phyloP scores from a whole-genome alignment of 2,329 filamentous ascomycete genomes.

The Fusarium armeniacum region DNA sequence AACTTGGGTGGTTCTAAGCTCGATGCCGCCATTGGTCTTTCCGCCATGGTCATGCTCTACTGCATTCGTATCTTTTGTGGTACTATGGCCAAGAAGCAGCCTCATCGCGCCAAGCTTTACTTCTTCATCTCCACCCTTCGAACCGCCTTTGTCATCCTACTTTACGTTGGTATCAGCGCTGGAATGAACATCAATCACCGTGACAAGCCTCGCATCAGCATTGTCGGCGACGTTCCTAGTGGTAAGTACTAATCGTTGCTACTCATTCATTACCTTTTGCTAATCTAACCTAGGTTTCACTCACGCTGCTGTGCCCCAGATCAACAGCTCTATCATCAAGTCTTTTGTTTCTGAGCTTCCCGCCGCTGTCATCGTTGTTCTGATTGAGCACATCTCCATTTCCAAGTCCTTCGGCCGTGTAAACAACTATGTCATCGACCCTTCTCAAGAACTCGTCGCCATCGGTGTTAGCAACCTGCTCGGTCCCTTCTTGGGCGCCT shows the following conservation, averaged over 20 bases:
- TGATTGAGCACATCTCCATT: conserved; percentile 87
- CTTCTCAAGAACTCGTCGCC: conserved; percentile 83
- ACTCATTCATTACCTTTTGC: background rate
- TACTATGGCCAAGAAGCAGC: conserved; percentile 74
- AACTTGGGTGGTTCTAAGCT: conserved; percentile 65
- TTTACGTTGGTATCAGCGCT: conserved; percentile 84
- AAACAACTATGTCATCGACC: conserved; percentile 85
- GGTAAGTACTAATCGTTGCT: conserved; percentile 58
- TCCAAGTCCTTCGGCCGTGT: conserved; percentile 85
- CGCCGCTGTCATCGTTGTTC: conserved; percentile 80
- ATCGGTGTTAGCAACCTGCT: conserved; percentile 82
- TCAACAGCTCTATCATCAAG: conserved; percentile 72
- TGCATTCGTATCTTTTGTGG: conserved; percentile 73
- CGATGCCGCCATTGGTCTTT: conserved; percentile 81
- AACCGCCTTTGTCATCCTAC: conserved; percentile 83
- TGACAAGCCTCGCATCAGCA: conserved; percentile 70
- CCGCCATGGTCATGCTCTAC: conserved; percentile 77
- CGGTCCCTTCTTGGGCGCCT: conserved; percentile 83
- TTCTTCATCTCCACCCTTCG: conserved; percentile 85
- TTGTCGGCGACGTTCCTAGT: conserved; percentile 78
- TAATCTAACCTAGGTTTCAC: conserved; percentile 70
- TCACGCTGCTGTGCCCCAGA: conserved; percentile 74
- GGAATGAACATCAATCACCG: conserved; percentile 74
- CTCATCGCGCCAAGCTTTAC: conserved; percentile 75
- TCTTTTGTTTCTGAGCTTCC: conserved; percentile 77